These are phyloP conservation scores for Jaenimonas drosophilae DNA, from an alignment of 208 protist species.

Conservation along the genomic window DNA sequence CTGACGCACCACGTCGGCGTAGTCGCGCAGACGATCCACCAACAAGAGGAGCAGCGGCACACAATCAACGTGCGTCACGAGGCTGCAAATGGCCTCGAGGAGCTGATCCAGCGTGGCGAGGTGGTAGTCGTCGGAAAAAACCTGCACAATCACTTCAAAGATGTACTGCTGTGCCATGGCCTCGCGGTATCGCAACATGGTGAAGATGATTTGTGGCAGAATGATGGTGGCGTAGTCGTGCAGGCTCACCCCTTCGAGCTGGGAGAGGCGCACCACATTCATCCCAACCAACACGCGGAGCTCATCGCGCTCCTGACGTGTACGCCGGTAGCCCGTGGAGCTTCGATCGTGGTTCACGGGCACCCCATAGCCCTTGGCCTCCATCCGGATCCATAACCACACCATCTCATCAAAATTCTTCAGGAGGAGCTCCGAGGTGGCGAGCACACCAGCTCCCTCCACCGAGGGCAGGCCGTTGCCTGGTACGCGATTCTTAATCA, in stretches of 20 bases:
- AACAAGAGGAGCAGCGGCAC: constrained; percentile 76
- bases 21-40: constrained; percentile 87
- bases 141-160: constrained; percentile 96
- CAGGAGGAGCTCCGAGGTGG: constrained; percentile 94
- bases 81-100: constrained; percentile 43
- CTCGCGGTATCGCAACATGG: constrained; percentile 94
- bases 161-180: constrained; percentile 97
- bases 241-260: constrained; percentile 92
- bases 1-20: constrained; percentile 32
- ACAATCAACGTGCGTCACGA: constrained; percentile 87
- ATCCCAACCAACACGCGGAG: constrained; percentile 96
- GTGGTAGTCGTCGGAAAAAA: constrained; percentile 98
- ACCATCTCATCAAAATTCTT: constrained; percentile 99
- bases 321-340: constrained; percentile 22
- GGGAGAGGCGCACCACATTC: constrained; percentile 94
- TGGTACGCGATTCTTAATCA: constrained; percentile 95
- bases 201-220: constrained; percentile 80
- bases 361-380: constrained; percentile 74
- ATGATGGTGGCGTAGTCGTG: constrained; percentile 84
- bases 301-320: constrained; percentile 92
- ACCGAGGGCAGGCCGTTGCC: constrained; percentile 39
- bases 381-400: constrained; percentile 98
- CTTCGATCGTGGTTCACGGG: too few species aligned
- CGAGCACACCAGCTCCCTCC: constrained; percentile 61
- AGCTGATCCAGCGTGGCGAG: constrained; percentile 89